Evolutionary conservation across 2,329 filamentous ascomycete genomes (phyloP).

Genomic region (Alternaria tenuissima): DNA sequence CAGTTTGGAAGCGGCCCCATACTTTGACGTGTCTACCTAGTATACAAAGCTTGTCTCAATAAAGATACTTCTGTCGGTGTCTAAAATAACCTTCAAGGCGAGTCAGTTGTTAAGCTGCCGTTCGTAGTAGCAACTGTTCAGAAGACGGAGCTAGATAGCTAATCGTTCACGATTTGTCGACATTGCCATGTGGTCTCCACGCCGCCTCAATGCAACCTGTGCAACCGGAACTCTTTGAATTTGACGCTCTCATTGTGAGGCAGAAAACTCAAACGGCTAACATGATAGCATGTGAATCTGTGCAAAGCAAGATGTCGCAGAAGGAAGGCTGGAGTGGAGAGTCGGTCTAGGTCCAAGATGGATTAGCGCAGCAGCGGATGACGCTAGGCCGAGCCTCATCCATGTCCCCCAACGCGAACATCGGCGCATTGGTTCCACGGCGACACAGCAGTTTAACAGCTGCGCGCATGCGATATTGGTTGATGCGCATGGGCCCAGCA

Average conservation of each 20-base stretch:
- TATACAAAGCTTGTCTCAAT: not conserved
- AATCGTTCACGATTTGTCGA: no score
- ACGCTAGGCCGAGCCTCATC: slow-evolving; percentile 20
- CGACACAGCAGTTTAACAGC: slow-evolving; percentile 5
- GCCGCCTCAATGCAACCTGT: no score
- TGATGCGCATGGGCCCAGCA: slow-evolving; percentile 20
- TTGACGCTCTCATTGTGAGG: no score
- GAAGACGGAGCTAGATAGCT: not conserved
- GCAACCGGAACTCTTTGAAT: no score
- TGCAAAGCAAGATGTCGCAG: not conserved
- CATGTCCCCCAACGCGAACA: slow-evolving; percentile 16
- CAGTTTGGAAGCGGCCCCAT: not conserved
- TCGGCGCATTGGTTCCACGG: slow-evolving; percentile 1
- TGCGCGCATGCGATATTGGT: not conserved
- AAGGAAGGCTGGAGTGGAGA: not conserved
- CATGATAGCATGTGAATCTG: no score
- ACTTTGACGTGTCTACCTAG: not conserved
- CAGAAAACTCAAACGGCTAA: no score
- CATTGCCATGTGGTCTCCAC: no score
- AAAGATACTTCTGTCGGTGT: not conserved
- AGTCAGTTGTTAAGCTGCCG: not conserved
- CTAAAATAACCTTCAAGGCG: not conserved
- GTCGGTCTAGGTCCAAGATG: not conserved
- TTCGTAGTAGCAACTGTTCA: not conserved
- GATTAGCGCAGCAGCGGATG: slow-evolving; percentile 3